Base-by-base conservation (phyloP, 306 rosid genomes). In the Delonix regia region DNA sequence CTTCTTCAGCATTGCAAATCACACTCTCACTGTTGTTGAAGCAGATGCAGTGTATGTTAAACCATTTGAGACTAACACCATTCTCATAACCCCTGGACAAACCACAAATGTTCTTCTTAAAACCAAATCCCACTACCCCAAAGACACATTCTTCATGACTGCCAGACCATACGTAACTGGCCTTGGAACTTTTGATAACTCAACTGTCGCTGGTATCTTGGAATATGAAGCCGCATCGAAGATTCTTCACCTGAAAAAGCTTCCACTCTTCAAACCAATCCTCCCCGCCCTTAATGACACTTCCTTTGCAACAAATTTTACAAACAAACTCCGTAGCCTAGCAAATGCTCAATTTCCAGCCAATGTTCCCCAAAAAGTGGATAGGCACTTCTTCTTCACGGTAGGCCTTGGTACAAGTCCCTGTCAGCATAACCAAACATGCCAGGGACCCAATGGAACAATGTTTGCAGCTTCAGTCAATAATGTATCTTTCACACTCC, bases 1-100 rank as follows among this genome's bases (percentile, higher is more conserved):
- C 21, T 88, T 88, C 65, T 88, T 86, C 78, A 82, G 85, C 73
- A 80, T 88, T 49, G 89, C 92, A n/a, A 85, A 86, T 39, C 92
- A 88, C 70, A 81, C 78, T 25, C 86, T 86, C 56, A 82, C 34
- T 44, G 82, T 86, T 10, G 85, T 88, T 0, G 92, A 85, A 56
- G 83, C 70, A 2, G 86, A 88, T 38, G 92, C 87, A 0, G 15
- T 83, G 33, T 87, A 87, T 30, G 85, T 80, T 6, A 87, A 87
- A 16, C 87, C 89, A 7, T 87, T 87, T 44, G 80, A 83, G 7
- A 73, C 83, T 4, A 38, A 76, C 24, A 76, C 85, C 4, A 22
- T 88, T 73, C 83, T 79, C 27, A 83, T 88, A 13, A 15, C 88
- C 28, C 88, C 88, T 0, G 92, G 92, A 7, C 89, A 88, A 44